Conservation (phyloP, 139 green algal genomes). For the Chlamydomonas incerta region DNA sequence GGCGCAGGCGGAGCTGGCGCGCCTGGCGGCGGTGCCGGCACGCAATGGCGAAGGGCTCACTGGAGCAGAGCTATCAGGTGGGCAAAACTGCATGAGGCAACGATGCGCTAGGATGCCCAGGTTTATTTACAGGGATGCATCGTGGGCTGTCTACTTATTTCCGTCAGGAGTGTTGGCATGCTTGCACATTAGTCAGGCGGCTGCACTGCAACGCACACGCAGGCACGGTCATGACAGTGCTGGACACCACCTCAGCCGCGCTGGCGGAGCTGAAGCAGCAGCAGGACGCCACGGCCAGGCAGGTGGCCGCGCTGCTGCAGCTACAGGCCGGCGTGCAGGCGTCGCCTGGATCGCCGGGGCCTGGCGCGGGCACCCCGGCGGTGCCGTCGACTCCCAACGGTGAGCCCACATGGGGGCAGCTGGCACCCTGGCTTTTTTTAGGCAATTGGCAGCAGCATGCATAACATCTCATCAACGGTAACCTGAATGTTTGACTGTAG, state of each 20-base stretch:
- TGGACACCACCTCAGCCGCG: constrained; percentile 4
- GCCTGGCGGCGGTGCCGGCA: background rate
- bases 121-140: no score
- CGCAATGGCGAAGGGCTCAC: background rate
- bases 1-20: background rate
- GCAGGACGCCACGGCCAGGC: constrained; percentile 5
- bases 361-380: background rate
- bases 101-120: no score
- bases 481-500: no score
- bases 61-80: background rate
- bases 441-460: no score
- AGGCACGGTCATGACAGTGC: background rate
- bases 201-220: no score
- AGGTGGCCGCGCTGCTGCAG: constrained; percentile 2
- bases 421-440: no score
- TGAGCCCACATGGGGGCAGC: no score
- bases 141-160: no score
- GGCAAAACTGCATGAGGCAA: no score
- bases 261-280: constrained; percentile 16
- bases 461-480: no score
- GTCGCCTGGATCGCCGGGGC: background rate
- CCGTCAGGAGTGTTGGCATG: no score
- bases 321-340: background rate
- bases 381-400: background rate
- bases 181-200: no score